Conservation (phyloP, 768 basidiomycete species). For the Podaxis pistillaris region DNA sequence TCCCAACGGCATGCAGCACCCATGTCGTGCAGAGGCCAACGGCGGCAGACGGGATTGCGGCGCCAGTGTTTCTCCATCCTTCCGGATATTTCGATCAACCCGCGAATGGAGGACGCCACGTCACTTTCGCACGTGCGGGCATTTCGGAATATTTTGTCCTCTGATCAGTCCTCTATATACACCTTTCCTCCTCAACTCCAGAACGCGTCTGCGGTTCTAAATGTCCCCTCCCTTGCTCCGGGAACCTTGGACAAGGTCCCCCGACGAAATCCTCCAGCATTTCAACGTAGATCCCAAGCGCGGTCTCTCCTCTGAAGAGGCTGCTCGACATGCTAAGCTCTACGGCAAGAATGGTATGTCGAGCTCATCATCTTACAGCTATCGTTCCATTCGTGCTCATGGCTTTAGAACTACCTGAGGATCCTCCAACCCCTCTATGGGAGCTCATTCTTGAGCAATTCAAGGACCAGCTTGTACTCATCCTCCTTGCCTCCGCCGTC, state of each 20-base stretch:
- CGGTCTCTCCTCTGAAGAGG: constrained; percentile 70
- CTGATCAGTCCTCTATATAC: constrained; percentile 10
- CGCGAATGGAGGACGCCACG: constrained; percentile 32
- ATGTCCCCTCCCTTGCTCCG: constrained; percentile 29
- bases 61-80: neutral
- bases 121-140: constrained; percentile 38
- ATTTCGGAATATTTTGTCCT: constrained; percentile 18
- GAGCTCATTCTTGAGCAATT: constrained; percentile 97
- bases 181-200: constrained; percentile 11
- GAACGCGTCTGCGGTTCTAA: constrained; percentile 16
- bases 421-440: constrained; percentile 89
- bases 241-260: constrained; percentile 74
- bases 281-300: constrained; percentile 60
- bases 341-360: constrained; percentile 84
- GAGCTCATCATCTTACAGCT: neutral
- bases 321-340: constrained; percentile 66
- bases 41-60: neutral
- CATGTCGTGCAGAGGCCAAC: neutral
- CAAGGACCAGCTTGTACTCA: constrained; percentile 97
- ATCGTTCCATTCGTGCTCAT: constrained; percentile 8
- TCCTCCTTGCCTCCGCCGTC: constrained; percentile 90
- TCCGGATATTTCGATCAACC: constrained; percentile 11
- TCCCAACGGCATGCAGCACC: no score
- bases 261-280: constrained; percentile 67
- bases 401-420: constrained; percentile 82